A percentile compares a stretch with the other conserved stretches of the same genome.
phyloP scores from a whole-genome alignment of 1,284 basidiomycete species.

The Cutaneotrichosporon sp. region DNA sequence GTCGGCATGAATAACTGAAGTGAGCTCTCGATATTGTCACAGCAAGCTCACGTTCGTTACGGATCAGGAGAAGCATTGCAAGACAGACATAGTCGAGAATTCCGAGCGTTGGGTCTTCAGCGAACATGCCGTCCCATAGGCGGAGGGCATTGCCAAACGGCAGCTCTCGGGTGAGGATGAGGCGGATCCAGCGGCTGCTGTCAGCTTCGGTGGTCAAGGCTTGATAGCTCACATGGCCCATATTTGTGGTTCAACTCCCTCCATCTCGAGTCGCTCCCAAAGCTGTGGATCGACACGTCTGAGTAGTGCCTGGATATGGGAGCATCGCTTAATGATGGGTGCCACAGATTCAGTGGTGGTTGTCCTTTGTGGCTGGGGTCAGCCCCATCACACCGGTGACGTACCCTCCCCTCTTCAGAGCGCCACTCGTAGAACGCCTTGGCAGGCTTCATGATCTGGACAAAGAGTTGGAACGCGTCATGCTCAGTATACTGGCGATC shows the following conservation, averaged over 20 bases:
- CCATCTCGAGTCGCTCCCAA: conserved; percentile 68
- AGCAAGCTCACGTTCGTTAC: conserved; percentile 68
- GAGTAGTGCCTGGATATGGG: conserved; percentile 72
- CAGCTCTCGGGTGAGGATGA: conserved; percentile 87
- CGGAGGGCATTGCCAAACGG: conserved; percentile 65
- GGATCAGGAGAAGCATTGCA: conserved; percentile 86
- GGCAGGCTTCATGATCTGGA: conserved; percentile 69
- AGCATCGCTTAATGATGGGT: conserved; percentile 78
- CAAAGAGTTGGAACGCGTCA: conserved; percentile 80
- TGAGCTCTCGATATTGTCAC: background rate
- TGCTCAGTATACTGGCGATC: conserved; percentile 52
- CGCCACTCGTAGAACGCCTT: conserved; percentile 88
- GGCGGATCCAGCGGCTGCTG: conserved; percentile 78
- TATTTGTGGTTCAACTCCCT: conserved; percentile 87
- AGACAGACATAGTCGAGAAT: conserved; percentile 80
- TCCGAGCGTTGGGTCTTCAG: conserved; percentile 67
- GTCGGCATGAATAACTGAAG: conserved; percentile 72
- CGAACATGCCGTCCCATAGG: conserved; percentile 89
- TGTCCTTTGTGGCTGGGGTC: background rate
- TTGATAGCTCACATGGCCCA: conserved; percentile 74
- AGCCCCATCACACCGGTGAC: conserved; percentile 15
- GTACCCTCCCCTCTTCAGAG: conserved; percentile 53
- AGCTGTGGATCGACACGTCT: conserved; percentile 78
- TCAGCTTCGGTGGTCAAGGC: conserved; percentile 2
- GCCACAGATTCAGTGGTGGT: conserved; percentile 53